phyloP scores from a whole-genome alignment of 345 rosid species.

The Rhizophora mangle region DNA sequence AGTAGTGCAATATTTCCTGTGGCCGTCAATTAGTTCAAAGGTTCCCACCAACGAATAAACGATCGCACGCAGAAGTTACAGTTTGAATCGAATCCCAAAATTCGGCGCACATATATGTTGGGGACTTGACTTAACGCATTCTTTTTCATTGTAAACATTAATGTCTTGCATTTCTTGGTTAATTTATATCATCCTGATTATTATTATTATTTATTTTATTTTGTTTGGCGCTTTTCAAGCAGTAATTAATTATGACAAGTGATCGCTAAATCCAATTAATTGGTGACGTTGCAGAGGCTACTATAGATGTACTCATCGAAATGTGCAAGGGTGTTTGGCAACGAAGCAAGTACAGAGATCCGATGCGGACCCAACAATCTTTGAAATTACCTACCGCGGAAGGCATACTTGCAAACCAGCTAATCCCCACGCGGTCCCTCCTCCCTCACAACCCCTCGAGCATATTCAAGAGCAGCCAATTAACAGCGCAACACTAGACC shows the following conservation, averaged over 20 bases:
- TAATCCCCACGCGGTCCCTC: slow-evolving; percentile 23
- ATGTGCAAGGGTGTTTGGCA: slow-evolving; percentile 62
- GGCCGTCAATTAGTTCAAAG: no score
- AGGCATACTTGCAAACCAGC: slow-evolving; percentile 56
- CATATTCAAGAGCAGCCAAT: slow-evolving; percentile 8
- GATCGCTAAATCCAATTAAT: background rate
- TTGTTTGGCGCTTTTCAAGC: background rate
- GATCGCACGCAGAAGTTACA: no score
- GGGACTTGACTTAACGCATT: no score
- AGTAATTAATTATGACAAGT: slow-evolving; percentile 27
- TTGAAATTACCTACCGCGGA: slow-evolving; percentile 75
- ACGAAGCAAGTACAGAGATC: slow-evolving; percentile 89
- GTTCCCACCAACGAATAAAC: no score
- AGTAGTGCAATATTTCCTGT: no score
- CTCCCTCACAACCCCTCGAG: slow-evolving; percentile 7
- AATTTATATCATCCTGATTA: no score
- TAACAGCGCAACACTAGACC: background rate
- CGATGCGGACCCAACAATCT: slow-evolving; percentile 67
- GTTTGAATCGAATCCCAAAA: no score
- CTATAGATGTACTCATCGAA: slow-evolving; percentile 76
- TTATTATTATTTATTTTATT: no score
- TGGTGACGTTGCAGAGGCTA: slow-evolving; percentile 56
- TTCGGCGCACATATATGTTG: no score
- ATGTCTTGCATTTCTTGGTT: no score
- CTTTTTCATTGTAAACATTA: no score